A percentile compares a stretch with the other conserved stretches of the same genome.
Conservation (phyloP, 2,329 filamentous ascomycete genomes). For the Fonsecaea nubica region DNA sequence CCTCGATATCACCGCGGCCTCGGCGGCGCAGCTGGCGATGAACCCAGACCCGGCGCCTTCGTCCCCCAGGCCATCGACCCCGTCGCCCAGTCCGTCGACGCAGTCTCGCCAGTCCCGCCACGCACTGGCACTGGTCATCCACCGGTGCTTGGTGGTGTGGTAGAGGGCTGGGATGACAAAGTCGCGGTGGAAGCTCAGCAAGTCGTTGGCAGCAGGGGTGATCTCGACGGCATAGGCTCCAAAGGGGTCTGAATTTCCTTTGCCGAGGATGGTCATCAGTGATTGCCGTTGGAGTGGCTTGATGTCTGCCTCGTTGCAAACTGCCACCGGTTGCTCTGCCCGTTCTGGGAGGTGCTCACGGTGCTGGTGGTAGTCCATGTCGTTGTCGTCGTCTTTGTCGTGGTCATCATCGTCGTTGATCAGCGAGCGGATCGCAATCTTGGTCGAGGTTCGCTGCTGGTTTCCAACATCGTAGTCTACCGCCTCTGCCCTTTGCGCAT, state of each 20-base stretch:
- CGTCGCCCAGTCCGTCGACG: slow-evolving; percentile 5
- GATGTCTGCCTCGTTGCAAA: background rate
- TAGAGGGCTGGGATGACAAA: slow-evolving; percentile 13
- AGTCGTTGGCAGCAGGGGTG: slow-evolving; percentile 4
- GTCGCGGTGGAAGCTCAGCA: slow-evolving; percentile 8
- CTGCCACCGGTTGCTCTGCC: background rate
- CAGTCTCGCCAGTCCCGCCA: slow-evolving; percentile 16
- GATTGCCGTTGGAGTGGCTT: background rate
- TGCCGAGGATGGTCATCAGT: slow-evolving; percentile 1
- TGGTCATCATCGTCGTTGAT: slow-evolving; percentile 5
- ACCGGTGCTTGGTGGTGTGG: slow-evolving; percentile 14
- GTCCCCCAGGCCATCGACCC: slow-evolving; percentile 3
- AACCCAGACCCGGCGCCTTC: slow-evolving; percentile 6
- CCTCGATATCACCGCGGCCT: background rate
- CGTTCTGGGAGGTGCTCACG: background rate
- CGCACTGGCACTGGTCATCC: slow-evolving; percentile 12
- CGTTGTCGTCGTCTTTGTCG: too few relatives aligned
- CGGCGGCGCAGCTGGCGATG: slow-evolving; percentile 8
- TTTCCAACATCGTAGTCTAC: background rate
- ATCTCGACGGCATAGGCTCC: slow-evolving; percentile 8
- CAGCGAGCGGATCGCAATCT: slow-evolving; percentile 14
- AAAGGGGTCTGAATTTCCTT: slow-evolving; percentile 20
- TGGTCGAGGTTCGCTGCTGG: background rate
- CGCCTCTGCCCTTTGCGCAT: background rate
- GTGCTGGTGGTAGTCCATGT: too few relatives aligned